These are phyloP conservation scores for Aspergillus ochraceoroseus DNA, from an alignment of 2,329 filamentous ascomycete species.

Conservation along the genomic window DNA sequence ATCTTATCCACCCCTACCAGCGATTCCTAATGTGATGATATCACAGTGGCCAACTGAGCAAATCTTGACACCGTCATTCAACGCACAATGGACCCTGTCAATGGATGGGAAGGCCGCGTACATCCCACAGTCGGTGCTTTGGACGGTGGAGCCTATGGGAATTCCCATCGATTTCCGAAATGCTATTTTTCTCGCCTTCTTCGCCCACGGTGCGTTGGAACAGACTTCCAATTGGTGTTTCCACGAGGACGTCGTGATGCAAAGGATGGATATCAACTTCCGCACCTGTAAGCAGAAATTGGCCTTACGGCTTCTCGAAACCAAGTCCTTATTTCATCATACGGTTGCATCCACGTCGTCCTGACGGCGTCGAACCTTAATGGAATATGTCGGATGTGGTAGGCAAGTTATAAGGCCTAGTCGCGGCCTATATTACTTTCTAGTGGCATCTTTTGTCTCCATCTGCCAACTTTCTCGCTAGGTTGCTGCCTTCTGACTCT, in stretches of 20 bases:
- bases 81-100: background rate
- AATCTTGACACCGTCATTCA: conserved; percentile 9
- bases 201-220: background rate
- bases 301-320: background rate
- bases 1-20: background rate
- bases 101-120: conserved; percentile 9
- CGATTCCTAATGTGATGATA: conserved; percentile 15
- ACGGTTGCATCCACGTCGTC: conserved; percentile 16
- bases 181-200: conserved; percentile 2
- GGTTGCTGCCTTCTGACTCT: too few species aligned
- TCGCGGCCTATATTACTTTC: background rate
- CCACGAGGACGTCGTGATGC: conserved; percentile 18
- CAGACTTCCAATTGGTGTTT: conserved; percentile 10
- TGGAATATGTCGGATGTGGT: background rate
- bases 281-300: conserved; percentile 3
- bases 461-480: too few species aligned
- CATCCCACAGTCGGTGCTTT: too few species aligned
- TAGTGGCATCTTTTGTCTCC: background rate
- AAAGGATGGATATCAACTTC: conserved; percentile 14
- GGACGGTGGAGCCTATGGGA: background rate
- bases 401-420: conserved; percentile 13
- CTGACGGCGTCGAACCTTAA: conserved; percentile 2
- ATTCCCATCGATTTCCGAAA: conserved; percentile 4
- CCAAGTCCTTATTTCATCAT: conserved; percentile 21
- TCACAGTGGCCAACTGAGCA: conserved; percentile 13